These are phyloP conservation scores for Stereocaulon alpinum DNA, from an alignment of 495 filamentous ascomycete genomes.

Conservation along the genomic window DNA sequence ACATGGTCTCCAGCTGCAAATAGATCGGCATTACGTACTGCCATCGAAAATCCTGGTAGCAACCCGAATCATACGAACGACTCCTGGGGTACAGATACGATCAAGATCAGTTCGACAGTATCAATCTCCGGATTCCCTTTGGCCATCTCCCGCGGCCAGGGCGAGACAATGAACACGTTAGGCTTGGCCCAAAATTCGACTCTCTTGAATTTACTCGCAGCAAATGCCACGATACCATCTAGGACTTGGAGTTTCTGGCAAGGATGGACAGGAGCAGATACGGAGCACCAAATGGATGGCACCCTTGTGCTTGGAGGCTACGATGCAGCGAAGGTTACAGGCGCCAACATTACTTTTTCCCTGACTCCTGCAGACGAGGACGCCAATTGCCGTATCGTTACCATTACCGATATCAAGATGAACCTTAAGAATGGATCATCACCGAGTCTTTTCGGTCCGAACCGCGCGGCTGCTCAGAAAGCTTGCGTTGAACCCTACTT, in stretches of 20 bases:
- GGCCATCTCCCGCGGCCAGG: constrained; percentile 12
- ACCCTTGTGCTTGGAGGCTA: constrained; percentile 36
- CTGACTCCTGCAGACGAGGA: constrained; percentile 20
- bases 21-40: neutral
- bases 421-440: constrained; percentile 31
- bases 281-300: constrained; percentile 28
- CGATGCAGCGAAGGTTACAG: constrained; percentile 32
- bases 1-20: constrained; percentile 7
- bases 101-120: constrained; percentile 13
- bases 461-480: constrained; percentile 5
- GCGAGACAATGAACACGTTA: constrained; percentile 6
- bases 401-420: constrained; percentile 27
- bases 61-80: neutral
- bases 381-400: constrained; percentile 28
- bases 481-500: constrained; percentile 24
- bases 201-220: constrained; percentile 26
- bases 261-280: constrained; percentile 23
- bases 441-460: constrained; percentile 19
- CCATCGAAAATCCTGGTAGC: neutral
- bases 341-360: constrained; percentile 25
- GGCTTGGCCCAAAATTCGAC: constrained; percentile 34
- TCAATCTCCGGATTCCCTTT: constrained; percentile 20
- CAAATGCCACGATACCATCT: constrained; percentile 29
- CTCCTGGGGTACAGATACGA: constrained; percentile 6
- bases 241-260: constrained; percentile 33